These are phyloP conservation scores for Ettlia oleoabundans DNA, from an alignment of 139 green algal species.

Conservation along the genomic window DNA sequence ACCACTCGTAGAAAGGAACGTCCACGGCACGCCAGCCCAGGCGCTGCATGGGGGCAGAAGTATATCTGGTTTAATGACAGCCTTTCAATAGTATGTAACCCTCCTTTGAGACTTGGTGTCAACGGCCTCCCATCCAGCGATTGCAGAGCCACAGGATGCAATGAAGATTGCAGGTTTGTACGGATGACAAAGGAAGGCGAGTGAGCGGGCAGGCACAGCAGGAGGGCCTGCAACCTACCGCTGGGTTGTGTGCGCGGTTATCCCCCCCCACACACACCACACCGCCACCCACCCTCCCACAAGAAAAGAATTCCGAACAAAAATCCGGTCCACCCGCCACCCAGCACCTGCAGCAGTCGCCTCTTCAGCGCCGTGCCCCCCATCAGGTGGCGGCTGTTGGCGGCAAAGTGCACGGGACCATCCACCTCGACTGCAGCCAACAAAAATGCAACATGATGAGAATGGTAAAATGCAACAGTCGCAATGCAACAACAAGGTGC, in stretches of 20 bases:
- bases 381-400: slow-evolving; percentile 23
- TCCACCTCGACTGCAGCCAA: slow-evolving; percentile 33
- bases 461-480: background rate
- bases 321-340: background rate
- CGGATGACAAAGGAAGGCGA: too few species aligned
- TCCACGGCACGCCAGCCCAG: slow-evolving; percentile 41
- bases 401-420: slow-evolving; percentile 45
- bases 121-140: background rate
- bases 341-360: slow-evolving; percentile 25
- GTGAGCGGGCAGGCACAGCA: too few species aligned
- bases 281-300: background rate
- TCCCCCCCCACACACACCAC: background rate
- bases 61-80: too few species aligned
- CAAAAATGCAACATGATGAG: background rate
- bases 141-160: too few species aligned
- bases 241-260: background rate
- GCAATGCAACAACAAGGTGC: too few species aligned
- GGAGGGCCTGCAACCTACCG: too few species aligned
- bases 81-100: too few species aligned
- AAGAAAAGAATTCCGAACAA: background rate
- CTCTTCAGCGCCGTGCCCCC: slow-evolving; percentile 43
- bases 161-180: too few species aligned
- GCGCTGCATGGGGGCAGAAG: background rate
- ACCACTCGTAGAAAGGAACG: slow-evolving; percentile 19
- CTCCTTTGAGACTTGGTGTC: background rate